These are phyloP conservation scores for Phytophthora kernoviae DNA, from an alignment of 352 stramenopile species.

Conservation along the genomic window DNA sequence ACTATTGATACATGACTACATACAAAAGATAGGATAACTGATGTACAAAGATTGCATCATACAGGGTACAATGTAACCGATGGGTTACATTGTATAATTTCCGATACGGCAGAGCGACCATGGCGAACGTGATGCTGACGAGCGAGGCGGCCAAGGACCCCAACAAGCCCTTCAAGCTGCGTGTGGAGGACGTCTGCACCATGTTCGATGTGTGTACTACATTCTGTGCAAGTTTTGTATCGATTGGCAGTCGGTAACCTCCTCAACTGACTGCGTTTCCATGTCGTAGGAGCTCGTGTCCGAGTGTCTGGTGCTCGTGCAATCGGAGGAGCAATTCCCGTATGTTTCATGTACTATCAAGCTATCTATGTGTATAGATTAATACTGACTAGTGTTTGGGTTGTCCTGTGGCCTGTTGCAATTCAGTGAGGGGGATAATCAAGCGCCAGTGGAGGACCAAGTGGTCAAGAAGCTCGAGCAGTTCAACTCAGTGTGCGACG, in stretches of 20 bases:
- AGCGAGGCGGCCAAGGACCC: constrained; percentile 88
- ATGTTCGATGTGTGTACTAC: constrained; percentile 73
- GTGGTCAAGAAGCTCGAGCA: constrained; percentile 88
- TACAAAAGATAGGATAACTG: constrained; percentile 6
- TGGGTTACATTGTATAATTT: no score
- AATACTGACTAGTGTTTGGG: neutral
- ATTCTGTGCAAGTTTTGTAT: neutral
- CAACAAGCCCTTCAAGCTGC: constrained; percentile 88
- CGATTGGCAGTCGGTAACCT: neutral
- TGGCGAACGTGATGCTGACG: constrained; percentile 90
- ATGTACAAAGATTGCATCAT: neutral
- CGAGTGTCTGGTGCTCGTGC: constrained; percentile 77
- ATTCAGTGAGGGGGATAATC: constrained; percentile 36
- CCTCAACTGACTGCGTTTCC: constrained; percentile 16
- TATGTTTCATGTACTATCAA: constrained; percentile 26
- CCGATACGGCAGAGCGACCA: constrained; percentile 26
- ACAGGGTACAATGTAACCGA: no score
- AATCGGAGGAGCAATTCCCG: constrained; percentile 76
- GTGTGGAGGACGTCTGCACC: constrained; percentile 82
- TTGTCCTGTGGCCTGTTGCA: neutral
- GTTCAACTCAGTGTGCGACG: constrained; percentile 89
- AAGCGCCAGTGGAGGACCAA: constrained; percentile 62
- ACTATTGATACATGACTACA: neutral
- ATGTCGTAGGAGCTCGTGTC: constrained; percentile 63
- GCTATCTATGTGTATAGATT: neutral